A percentile compares a stretch with the other conserved stretches of the same genome.
phyloP scores from a whole-genome alignment of 495 filamentous ascomycete genomes.

The Tuber microsphaerosporum region DNA sequence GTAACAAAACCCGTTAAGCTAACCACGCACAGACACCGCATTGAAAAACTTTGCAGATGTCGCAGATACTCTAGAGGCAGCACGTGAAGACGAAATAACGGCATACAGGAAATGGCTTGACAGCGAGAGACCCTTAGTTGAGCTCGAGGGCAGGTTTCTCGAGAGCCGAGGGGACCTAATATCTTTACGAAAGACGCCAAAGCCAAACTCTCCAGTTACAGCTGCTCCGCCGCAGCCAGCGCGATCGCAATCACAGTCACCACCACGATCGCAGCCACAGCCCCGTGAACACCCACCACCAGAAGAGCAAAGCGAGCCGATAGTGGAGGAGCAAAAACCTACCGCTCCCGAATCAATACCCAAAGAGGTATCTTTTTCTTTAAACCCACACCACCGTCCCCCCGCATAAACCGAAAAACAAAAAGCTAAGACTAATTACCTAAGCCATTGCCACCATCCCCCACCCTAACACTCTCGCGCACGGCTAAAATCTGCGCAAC shows the following conservation, averaged over 20 bases:
- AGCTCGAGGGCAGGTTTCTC: conserved; percentile 19
- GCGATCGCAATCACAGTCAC: background rate
- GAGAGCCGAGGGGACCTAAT: background rate
- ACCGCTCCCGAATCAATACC: background rate
- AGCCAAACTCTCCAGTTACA: background rate
- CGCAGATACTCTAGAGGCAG: conserved; percentile 11
- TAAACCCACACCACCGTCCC: background rate
- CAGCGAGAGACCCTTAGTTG: conserved; percentile 20
- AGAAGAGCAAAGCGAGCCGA: background rate
- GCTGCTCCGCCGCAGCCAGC: background rate
- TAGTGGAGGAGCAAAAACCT: background rate
- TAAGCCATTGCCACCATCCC: background rate
- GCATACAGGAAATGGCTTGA: conserved; percentile 27
- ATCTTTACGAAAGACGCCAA: background rate
- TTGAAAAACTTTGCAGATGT: conserved; percentile 31
- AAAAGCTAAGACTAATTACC: background rate
- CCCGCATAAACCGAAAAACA: background rate
- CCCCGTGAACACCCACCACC: background rate
- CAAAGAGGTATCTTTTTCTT: background rate
- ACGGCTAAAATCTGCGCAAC: background rate
- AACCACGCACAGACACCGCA: conserved; percentile 23
- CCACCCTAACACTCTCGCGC: background rate
- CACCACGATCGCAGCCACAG: background rate
- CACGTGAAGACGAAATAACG: conserved; percentile 22
- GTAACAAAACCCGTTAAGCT: conserved; percentile 2